Percentiles rank a stretch among this genome's conserved stretches.
Conservation (phyloP, 768 basidiomycete species). For the Tylopilus vinaceipallidus region DNA sequence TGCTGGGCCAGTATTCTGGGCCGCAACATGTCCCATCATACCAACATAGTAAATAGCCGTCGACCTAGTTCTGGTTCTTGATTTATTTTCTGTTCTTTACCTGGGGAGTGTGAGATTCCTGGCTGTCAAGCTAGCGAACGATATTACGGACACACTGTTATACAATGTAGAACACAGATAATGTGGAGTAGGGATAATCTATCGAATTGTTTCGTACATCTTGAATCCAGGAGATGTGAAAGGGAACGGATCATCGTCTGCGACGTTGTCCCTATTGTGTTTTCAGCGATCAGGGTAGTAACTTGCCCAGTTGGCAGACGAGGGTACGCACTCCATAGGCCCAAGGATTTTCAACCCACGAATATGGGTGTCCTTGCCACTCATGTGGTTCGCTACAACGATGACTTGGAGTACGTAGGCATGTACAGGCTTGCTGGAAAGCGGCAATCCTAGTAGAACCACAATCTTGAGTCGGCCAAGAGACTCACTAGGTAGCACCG, state of each 20-base stretch:
- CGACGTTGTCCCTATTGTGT: conserved; percentile 37
- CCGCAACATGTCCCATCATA: conserved; percentile 30
- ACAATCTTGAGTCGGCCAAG: background rate
- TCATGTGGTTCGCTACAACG: conserved; percentile 92
- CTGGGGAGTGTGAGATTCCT: background rate
- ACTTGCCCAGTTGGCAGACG: background rate
- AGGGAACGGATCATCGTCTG: conserved; percentile 70
- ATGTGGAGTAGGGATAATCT: conserved; percentile 22
- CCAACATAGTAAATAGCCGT: conserved; percentile 28
- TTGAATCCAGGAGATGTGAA: conserved; percentile 65
- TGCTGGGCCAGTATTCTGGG: conserved; percentile 25
- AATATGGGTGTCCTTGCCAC: conserved; percentile 98
- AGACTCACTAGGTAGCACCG: conserved; percentile 71
- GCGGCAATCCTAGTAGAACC: background rate
- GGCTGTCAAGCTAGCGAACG: conserved; percentile 1
- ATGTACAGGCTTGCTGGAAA: conserved; percentile 73
- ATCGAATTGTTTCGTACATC: conserved; percentile 80
- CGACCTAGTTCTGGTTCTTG: background rate
- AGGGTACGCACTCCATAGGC: conserved; percentile 62
- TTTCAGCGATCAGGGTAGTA: background rate
- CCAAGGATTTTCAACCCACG: conserved; percentile 88
- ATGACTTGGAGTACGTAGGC: conserved; percentile 91
- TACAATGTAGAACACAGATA: conserved; percentile 29
- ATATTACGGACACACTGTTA: conserved; percentile 14
- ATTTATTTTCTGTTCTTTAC: conserved; percentile 10